A percentile compares a stretch with the other conserved stretches of the same genome.
These are phyloP conservation scores for Lasiosphaeria hispida DNA, from an alignment of 495 filamentous ascomycete species.

Conservation along the genomic window DNA sequence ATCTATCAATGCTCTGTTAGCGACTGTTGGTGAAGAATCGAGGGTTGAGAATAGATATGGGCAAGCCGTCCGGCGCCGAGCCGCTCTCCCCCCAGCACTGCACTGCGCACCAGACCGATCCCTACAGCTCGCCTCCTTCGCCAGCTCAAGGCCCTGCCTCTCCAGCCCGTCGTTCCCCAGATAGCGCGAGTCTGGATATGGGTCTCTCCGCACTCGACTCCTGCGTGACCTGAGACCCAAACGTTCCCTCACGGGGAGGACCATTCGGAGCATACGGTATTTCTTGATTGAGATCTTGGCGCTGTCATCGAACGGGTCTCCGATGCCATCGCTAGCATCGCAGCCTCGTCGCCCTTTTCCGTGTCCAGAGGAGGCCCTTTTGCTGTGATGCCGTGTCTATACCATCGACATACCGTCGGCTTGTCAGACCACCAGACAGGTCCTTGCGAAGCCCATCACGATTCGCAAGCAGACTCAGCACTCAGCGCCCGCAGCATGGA, in stretches of 20 bases:
- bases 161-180: slow-evolving; percentile 1
- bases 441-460: neutral
- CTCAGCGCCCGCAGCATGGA: neutral
- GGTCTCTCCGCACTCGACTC: slow-evolving; percentile 1
- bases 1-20: slow-evolving; percentile 19
- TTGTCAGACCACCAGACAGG: slow-evolving; percentile 2
- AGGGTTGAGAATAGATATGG: neutral
- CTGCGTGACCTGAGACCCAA: slow-evolving; percentile 26
- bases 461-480: neutral
- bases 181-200: neutral
- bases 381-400: no score
- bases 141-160: neutral
- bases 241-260: slow-evolving; percentile 3
- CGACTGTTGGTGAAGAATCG: slow-evolving; percentile 8
- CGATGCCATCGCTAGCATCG: neutral
- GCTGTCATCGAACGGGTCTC: neutral
- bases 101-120: no score
- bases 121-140: neutral
- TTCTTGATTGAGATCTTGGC: slow-evolving; percentile 6
- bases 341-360: neutral
- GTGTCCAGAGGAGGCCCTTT: neutral
- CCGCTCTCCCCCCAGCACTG: slow-evolving; percentile 9
- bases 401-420: neutral
- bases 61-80: slow-evolving; percentile 8
- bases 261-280: slow-evolving; percentile 6